Conservation (phyloP, 1,284 basidiomycete species). For the Cutaneotrichosporon sp. region DNA sequence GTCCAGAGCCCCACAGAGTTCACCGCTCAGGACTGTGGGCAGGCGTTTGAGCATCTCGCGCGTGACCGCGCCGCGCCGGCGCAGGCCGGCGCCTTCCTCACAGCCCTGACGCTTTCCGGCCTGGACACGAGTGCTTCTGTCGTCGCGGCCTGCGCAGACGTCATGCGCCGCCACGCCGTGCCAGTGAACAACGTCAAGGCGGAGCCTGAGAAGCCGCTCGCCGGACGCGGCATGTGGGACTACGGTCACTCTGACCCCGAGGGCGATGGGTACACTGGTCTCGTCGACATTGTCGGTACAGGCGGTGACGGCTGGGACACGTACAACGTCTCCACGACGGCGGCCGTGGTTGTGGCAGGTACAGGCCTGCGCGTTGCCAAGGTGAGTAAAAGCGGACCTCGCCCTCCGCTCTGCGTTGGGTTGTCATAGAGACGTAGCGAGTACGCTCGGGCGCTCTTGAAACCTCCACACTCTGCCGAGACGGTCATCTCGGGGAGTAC, state of each 20-base stretch:
- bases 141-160: conserved; percentile 71
- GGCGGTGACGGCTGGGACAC: conserved; percentile 98
- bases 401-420: neutral
- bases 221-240: conserved; percentile 46
- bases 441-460: neutral
- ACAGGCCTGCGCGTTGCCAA: conserved; percentile 91
- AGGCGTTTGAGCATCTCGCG: conserved; percentile 71
- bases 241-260: conserved; percentile 49
- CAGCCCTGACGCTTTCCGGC: conserved; percentile 72
- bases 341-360: conserved; percentile 90
- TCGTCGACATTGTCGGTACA: conserved; percentile 65
- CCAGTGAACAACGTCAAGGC: conserved; percentile 54
- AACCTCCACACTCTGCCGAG: neutral
- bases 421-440: neutral
- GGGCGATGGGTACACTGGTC: conserved; percentile 48
- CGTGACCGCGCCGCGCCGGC: conserved; percentile 17
- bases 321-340: conserved; percentile 96
- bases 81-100: conserved; percentile 79
- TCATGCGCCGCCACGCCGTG: conserved; percentile 67
- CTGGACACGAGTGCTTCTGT: conserved; percentile 72
- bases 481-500: too few species aligned
- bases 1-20: conserved; percentile 75
- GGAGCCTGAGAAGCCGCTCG: conserved; percentile 19
- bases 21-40: conserved; percentile 65
- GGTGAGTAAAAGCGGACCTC: conserved; percentile 56